A percentile compares a stretch with the other conserved stretches of the same genome.
phyloP scores from a whole-genome alignment of 2,329 filamentous ascomycete genomes.

The Diaporthe citriasiana region DNA sequence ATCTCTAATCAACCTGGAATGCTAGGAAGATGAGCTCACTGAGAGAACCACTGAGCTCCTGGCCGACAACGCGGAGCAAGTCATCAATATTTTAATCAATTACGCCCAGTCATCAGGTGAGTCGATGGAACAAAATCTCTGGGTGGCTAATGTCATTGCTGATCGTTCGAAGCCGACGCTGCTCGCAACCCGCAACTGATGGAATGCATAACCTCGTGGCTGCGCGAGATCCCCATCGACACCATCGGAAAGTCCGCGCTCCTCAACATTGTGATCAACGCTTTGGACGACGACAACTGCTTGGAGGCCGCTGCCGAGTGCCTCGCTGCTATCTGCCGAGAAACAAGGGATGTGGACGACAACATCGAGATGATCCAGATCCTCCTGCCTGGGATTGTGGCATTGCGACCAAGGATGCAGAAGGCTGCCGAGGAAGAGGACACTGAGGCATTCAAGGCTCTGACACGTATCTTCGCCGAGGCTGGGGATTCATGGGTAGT shows the following conservation, averaged over 20 bases:
- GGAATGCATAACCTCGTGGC: conserved; percentile 97
- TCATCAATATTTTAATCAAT: conserved; percentile 87
- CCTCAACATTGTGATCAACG: conserved; percentile 83
- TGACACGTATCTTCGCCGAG: conserved; percentile 92
- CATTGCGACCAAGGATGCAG: conserved; percentile 81
- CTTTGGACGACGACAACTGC: conserved; percentile 80
- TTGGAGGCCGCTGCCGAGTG: conserved; percentile 93
- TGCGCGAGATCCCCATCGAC: conserved; percentile 88
- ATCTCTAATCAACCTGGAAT: conserved; percentile 60
- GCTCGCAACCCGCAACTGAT: conserved; percentile 90
- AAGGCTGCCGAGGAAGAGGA: conserved; percentile 86
- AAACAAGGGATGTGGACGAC: conserved; percentile 95
- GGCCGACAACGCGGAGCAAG: conserved; percentile 89
- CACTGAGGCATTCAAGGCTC: conserved; percentile 84
- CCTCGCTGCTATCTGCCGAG: conserved; percentile 89
- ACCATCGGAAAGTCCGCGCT: conserved; percentile 89
- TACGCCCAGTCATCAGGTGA: conserved; percentile 93
- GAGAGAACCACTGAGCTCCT: conserved; percentile 89
- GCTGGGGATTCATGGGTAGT: conserved; percentile 96
- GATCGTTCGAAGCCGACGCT: conserved; percentile 71
- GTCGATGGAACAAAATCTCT: conserved; percentile 48
- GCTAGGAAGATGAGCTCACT: conserved; percentile 94
- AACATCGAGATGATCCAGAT: conserved; percentile 84
- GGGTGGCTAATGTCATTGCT: conserved; percentile 43
- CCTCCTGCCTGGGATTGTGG: conserved; percentile 85